Evolutionary conservation across 1,139 yeast species (phyloP).

Genomic region (Taphrina populina): DNA sequence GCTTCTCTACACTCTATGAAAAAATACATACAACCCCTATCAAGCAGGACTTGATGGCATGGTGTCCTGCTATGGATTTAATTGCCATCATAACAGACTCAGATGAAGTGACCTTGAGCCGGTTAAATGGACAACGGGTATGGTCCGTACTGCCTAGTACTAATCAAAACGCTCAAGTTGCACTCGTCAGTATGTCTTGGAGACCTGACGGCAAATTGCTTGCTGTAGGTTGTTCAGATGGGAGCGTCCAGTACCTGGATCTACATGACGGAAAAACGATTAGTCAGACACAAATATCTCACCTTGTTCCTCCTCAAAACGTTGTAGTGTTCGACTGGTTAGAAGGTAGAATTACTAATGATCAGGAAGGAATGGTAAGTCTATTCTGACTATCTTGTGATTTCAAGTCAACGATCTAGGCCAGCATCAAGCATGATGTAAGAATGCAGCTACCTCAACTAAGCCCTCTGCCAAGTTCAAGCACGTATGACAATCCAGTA

Average conservation of each 20-base stretch:
- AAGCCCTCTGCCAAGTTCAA: constrained; percentile 6
- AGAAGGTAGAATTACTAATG: background rate
- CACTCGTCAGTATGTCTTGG: constrained; percentile 36
- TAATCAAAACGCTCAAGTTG: constrained; percentile 17
- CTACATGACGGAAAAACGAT: constrained; percentile 39
- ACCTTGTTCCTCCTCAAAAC: background rate
- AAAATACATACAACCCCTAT: constrained; percentile 36
- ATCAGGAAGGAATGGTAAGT: background rate
- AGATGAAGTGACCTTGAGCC: constrained; percentile 35
- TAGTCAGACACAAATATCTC: background rate
- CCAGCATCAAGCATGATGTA: background rate
- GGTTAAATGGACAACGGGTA: constrained; percentile 39
- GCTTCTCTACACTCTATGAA: constrained; percentile 36
- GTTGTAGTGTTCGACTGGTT: background rate
- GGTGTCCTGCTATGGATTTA: constrained; percentile 41
- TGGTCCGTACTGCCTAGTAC: constrained; percentile 37
- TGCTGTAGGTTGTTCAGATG: constrained; percentile 39
- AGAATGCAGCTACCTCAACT: constrained; percentile 10
- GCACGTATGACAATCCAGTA: background rate
- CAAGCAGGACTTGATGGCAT: constrained; percentile 33
- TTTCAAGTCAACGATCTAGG: background rate
- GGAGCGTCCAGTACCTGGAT: constrained; percentile 37
- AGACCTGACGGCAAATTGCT: constrained; percentile 40
- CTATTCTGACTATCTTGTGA: background rate
- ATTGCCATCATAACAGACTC: constrained; percentile 38